These are phyloP conservation scores for Melampsora larici-populina DNA, from an alignment of 1,284 basidiomycete species.

Conservation along the genomic window DNA sequence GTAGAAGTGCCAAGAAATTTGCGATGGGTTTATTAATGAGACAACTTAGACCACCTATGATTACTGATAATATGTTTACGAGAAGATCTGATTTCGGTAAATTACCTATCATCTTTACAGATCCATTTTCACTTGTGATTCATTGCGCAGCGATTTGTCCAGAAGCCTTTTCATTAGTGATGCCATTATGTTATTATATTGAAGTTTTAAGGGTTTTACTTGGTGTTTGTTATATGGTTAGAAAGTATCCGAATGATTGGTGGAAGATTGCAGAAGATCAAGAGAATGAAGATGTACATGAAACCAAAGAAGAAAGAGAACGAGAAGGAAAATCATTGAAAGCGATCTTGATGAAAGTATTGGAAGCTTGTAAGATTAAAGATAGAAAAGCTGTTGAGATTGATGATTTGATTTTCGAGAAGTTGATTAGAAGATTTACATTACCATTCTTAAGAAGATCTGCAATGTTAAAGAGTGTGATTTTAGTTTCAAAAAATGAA, in stretches of 20 bases:
- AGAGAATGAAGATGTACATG: conserved; percentile 1
- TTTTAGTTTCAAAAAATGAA: neutral
- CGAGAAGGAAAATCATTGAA: conserved; percentile 11
- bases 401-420: conserved; percentile 34
- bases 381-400: conserved; percentile 22
- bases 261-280: conserved; percentile 17
- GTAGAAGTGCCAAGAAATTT: conserved; percentile 31
- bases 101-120: conserved; percentile 68
- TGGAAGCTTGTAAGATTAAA: conserved; percentile 34
- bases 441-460: conserved; percentile 88
- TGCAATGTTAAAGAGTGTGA: conserved; percentile 67
- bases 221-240: conserved; percentile 58
- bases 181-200: conserved; percentile 80
- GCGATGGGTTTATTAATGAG: conserved; percentile 64
- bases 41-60: conserved; percentile 68
- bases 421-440: conserved; percentile 37
- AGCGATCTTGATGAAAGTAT: conserved; percentile 3
- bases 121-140: conserved; percentile 79
- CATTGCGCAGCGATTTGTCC: conserved; percentile 84
- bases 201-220: conserved; percentile 78
- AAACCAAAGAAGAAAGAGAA: conserved; percentile 11
- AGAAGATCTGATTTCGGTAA: neutral
- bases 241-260: conserved; percentile 16
- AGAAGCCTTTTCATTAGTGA: conserved; percentile 77
- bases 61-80: neutral